Evolutionary conservation across 73 alveolate genomes (phyloP).

Genomic region (Paramecium tetraurelia): DNA sequence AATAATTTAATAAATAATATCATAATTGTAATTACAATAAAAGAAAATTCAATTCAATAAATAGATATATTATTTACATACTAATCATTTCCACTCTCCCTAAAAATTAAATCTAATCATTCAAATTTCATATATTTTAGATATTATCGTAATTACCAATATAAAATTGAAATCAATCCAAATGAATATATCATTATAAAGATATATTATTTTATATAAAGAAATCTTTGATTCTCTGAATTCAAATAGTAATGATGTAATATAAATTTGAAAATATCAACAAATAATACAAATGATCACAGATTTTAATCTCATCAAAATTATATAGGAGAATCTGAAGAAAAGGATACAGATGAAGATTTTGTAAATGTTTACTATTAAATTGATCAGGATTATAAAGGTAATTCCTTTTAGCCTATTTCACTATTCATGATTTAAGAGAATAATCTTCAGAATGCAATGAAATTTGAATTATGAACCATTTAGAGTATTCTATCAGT

Average conservation of each 20-base stretch:
- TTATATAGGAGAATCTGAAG: background rate
- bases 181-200: no score
- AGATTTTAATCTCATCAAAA: slow-evolving; percentile 4
- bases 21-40: background rate
- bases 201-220: no score
- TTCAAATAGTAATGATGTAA: no score
- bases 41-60: background rate
- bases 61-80: no score
- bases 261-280: no score
- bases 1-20: background rate
- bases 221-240: no score
- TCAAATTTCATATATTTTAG: no score
- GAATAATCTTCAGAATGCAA: background rate
- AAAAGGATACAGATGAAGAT: background rate
- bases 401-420: background rate
- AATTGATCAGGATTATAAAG: background rate
- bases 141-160: no score
- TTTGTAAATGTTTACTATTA: background rate
- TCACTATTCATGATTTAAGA: background rate
- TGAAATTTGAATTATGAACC: background rate
- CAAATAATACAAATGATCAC: background rate
- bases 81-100: background rate
- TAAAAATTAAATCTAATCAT: background rate
- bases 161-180: no score
- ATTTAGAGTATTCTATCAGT: no score